Percentiles rank a stretch among this genome's conserved stretches.
Evolutionary conservation across 2,329 filamentous ascomycete species (phyloP).

Genomic region (Colletotrichum sp.): DNA sequence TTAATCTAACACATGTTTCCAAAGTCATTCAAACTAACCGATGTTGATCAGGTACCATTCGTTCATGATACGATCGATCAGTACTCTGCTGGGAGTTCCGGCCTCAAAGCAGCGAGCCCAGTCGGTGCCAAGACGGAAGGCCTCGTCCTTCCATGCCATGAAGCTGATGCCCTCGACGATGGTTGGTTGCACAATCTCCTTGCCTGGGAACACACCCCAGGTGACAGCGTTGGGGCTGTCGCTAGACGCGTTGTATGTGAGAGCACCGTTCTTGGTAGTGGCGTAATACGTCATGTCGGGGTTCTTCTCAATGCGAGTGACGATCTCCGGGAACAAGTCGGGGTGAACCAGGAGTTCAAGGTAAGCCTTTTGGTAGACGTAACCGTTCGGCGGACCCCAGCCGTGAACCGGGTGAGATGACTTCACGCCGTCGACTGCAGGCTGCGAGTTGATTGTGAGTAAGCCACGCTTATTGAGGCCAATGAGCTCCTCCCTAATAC

Average conservation of each 20-base stretch:
- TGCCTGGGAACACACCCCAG: constrained; percentile 98
- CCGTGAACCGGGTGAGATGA: constrained; percentile 87
- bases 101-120: constrained; percentile 92
- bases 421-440: constrained; percentile 88
- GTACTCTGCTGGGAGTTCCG: constrained; percentile 74
- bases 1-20: not conserved
- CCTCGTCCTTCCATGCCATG: constrained; percentile 98
- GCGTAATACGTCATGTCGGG: constrained; percentile 92
- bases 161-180: constrained; percentile 98
- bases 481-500: constrained; percentile 78
- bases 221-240: constrained; percentile 98
- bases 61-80: constrained; percentile 85
- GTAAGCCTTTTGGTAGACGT: constrained; percentile 98
- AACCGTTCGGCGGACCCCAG: constrained; percentile 94
- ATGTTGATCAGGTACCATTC: constrained; percentile 96
- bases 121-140: constrained; percentile 88
- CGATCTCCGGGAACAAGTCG: constrained; percentile 76
- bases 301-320: constrained; percentile 77
- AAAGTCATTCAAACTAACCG: constrained; percentile 58
- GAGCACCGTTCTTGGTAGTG: constrained; percentile 80
- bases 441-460: constrained; percentile 96
- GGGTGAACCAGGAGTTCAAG: constrained; percentile 89
- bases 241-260: constrained; percentile 80
- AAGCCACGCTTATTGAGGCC: constrained; percentile 85
- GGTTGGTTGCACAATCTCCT: constrained; percentile 99